phyloP scores from a whole-genome alignment of 805 yeast species.

The Yarrowia divulgata region DNA sequence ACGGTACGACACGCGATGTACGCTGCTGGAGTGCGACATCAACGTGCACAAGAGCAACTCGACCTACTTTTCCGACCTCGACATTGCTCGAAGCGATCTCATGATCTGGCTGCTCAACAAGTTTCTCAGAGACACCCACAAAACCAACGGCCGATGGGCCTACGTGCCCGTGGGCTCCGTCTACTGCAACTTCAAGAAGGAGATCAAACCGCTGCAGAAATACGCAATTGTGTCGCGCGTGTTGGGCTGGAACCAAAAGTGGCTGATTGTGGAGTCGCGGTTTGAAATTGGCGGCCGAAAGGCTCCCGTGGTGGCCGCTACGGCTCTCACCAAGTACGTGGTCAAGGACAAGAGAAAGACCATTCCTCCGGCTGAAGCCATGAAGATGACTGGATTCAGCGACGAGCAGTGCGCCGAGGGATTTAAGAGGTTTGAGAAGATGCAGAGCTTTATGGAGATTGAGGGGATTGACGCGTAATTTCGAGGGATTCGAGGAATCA shows the following conservation, averaged over 20 bases:
- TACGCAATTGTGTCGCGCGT: slow-evolving; percentile 66
- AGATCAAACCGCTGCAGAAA: slow-evolving; percentile 69
- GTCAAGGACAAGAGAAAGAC: slow-evolving; percentile 81
- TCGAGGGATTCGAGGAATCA: not conserved
- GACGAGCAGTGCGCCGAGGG: slow-evolving; percentile 54
- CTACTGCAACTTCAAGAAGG: slow-evolving; percentile 70
- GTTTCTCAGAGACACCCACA: slow-evolving; percentile 58
- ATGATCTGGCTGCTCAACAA: slow-evolving; percentile 65
- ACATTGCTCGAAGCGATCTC: slow-evolving; percentile 73
- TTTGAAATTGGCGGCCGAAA: slow-evolving; percentile 57
- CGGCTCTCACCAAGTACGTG: slow-evolving; percentile 79
- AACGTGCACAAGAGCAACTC: slow-evolving; percentile 88
- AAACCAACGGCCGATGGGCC: slow-evolving; percentile 55
- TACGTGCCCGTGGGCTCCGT: slow-evolving; percentile 82
- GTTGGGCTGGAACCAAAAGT: slow-evolving; percentile 84
- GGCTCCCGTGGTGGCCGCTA: slow-evolving; percentile 57
- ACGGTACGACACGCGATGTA: slow-evolving; percentile 61
- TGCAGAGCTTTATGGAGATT: slow-evolving; percentile 10
- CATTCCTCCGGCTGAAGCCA: slow-evolving; percentile 66
- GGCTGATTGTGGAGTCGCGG: slow-evolving; percentile 75
- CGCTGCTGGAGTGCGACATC: slow-evolving; percentile 83
- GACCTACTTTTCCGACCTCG: slow-evolving; percentile 82
- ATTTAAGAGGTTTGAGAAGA: slow-evolving; percentile 44
- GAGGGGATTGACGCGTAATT: not conserved
- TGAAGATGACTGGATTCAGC: slow-evolving; percentile 63